Conservation (phyloP, 1,139 yeast species). For the Arxiozyma slooffiae region DNA sequence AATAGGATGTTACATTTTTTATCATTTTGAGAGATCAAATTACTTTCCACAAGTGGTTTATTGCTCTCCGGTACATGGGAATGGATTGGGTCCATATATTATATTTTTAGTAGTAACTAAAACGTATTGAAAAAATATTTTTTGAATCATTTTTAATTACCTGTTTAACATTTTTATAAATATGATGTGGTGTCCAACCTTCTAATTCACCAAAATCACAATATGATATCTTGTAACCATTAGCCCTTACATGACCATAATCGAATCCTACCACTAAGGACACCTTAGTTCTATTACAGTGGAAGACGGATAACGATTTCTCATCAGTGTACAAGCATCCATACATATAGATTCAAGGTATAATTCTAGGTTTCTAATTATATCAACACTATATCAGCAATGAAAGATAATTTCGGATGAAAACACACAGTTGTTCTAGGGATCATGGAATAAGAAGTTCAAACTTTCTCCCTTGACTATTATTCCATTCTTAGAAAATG, state of each 20-base stretch:
- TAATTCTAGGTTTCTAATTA: too few relatives aligned
- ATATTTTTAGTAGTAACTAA: constrained; percentile 48
- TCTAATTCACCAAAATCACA: constrained; percentile 41
- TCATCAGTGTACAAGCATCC: neutral
- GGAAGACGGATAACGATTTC: constrained; percentile 38
- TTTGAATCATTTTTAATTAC: constrained; percentile 33
- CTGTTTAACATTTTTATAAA: constrained; percentile 34
- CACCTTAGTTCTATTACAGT: constrained; percentile 32
- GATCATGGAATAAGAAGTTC: too few relatives aligned
- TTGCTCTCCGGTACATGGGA: constrained; percentile 39
- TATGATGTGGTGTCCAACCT: constrained; percentile 41
- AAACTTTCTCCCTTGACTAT: too few relatives aligned
- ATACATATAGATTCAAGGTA: too few relatives aligned
- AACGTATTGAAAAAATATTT: constrained; percentile 42
- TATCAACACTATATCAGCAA: too few relatives aligned
- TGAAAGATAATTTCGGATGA: too few relatives aligned
- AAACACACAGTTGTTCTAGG: too few relatives aligned
- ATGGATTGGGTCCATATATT: constrained; percentile 40
- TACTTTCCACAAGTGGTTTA: constrained; percentile 36
- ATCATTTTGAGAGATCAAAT: constrained; percentile 10
- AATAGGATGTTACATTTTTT: constrained; percentile 37
- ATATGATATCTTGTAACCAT: constrained; percentile 43
- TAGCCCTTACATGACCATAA: constrained; percentile 35
- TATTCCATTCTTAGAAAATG: too few relatives aligned
- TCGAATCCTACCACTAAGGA: constrained; percentile 47